These are phyloP conservation scores for Seminavis robusta DNA, from an alignment of 108 stramenopile species.

Conservation along the genomic window DNA sequence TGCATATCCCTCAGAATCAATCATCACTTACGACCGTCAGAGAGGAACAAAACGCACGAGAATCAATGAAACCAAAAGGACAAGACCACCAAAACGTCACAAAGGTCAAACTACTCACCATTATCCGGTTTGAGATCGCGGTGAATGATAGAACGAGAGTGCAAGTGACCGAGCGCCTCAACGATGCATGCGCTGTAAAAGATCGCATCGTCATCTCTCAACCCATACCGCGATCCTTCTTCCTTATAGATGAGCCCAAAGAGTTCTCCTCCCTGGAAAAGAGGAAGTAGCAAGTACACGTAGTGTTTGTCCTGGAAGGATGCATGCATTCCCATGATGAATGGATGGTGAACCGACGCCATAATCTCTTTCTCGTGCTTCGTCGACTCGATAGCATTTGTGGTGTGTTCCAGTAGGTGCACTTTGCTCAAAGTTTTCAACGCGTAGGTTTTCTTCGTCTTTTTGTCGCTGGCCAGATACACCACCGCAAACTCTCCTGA, in stretches of 20 bases:
- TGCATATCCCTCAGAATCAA: no score
- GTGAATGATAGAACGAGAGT: constrained; percentile 91
- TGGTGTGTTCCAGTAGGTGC: neutral
- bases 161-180: constrained; percentile 9
- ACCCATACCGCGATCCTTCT: constrained; percentile 7
- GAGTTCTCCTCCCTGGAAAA: constrained; percentile 64
- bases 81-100: no score
- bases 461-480: constrained; percentile 48
- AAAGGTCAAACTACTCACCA: no score
- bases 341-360: constrained; percentile 54
- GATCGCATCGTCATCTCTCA: constrained; percentile 10
- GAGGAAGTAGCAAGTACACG: constrained; percentile 57
- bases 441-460: constrained; percentile 24
- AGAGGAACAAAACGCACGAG: no score
- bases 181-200: constrained; percentile 21
- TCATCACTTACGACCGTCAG: no score
- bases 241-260: constrained; percentile 36
- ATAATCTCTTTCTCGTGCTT: constrained; percentile 59
- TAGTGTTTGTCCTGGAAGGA: constrained; percentile 53
- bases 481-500: constrained; percentile 91
- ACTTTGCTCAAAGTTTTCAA: constrained; percentile 30
- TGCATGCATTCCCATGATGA: constrained; percentile 40
- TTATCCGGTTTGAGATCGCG: constrained; percentile 97
- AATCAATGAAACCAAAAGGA: no score
- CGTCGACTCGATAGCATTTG: no score